These are phyloP conservation scores for Capsicum chinense DNA, from an alignment of 257 asterid species.

Conservation along the genomic window DNA sequence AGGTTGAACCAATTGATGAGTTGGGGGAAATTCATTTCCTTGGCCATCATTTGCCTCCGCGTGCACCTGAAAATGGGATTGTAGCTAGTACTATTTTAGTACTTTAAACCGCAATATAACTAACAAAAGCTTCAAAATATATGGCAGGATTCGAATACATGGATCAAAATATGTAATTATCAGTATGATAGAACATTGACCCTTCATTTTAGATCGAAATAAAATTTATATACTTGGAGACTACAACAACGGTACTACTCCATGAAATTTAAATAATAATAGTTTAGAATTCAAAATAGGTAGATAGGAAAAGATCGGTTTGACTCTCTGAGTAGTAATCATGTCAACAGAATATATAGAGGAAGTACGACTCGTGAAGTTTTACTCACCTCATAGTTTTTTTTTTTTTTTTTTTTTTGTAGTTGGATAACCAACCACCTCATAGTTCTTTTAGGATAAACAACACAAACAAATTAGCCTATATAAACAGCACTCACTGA, in stretches of 20 bases:
- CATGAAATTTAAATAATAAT: background rate
- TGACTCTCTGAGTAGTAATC: background rate
- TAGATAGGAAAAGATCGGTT: background rate
- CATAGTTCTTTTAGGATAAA: background rate
- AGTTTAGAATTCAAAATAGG: background rate
- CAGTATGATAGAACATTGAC: background rate
- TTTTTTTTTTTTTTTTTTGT: too few relatives aligned
- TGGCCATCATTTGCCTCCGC: background rate
- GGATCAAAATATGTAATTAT: background rate
- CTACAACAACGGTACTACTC: background rate
- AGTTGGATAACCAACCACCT: background rate
- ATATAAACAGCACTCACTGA: slow-evolving; percentile 31
- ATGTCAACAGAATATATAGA: too few relatives aligned
- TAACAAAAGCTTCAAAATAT: background rate
- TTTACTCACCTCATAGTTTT: too few relatives aligned
- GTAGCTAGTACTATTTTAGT: background rate
- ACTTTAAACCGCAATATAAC: background rate
- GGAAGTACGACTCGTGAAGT: too few relatives aligned
- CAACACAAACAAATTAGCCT: background rate
- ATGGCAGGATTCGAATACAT: background rate
- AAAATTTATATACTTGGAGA: background rate
- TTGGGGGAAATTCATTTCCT: slow-evolving; percentile 13
- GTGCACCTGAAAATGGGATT: background rate
- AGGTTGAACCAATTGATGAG: slow-evolving; percentile 25
- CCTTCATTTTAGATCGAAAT: background rate